phyloP scores from a whole-genome alignment of 1,284 basidiomycete genomes.

The Moesziomyces parantarcticus region DNA sequence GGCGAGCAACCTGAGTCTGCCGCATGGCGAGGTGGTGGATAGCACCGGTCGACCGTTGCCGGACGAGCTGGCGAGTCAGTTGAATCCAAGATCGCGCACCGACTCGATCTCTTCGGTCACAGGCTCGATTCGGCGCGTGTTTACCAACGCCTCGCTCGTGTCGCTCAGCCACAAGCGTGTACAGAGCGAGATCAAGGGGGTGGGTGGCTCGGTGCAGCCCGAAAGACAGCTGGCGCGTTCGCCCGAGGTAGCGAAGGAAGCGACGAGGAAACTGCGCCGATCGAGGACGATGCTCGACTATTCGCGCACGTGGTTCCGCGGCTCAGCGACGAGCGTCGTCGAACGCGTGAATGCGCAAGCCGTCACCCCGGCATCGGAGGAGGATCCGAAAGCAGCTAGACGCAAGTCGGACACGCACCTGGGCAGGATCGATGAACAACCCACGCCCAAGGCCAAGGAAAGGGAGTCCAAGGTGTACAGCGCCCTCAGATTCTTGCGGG shows the following conservation, averaged over 20 bases:
- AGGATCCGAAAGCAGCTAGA: constrained; percentile 20
- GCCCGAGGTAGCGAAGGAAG: not conserved
- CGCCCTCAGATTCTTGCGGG: constrained; percentile 28
- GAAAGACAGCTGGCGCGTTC: constrained; percentile 23
- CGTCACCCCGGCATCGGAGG: constrained; percentile 4
- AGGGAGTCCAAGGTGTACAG: constrained; percentile 23
- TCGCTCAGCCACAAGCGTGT: constrained; percentile 27
- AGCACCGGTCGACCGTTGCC: constrained; percentile 12
- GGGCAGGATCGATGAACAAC: constrained; percentile 23
- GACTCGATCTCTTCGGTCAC: constrained; percentile 40
- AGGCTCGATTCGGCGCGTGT: constrained; percentile 40
- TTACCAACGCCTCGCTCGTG: constrained; percentile 26
- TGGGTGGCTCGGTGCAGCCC: constrained; percentile 20
- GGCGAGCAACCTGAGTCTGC: constrained; percentile 27
- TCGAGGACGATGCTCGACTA: constrained; percentile 51
- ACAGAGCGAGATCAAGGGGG: constrained; percentile 27
- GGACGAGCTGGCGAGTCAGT: constrained; percentile 21
- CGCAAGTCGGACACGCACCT: constrained; percentile 35
- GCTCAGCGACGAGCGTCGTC: constrained; percentile 31
- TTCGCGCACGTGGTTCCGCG: constrained; percentile 38
- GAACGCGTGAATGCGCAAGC: constrained; percentile 33
- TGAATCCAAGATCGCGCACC: too few relatives aligned
- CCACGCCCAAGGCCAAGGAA: not conserved
- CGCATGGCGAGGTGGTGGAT: constrained; percentile 11
- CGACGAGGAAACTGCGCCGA: constrained; percentile 26